These are phyloP conservation scores for Metschnikowia lachancei DNA, from an alignment of 805 yeast genomes.

Conservation along the genomic window DNA sequence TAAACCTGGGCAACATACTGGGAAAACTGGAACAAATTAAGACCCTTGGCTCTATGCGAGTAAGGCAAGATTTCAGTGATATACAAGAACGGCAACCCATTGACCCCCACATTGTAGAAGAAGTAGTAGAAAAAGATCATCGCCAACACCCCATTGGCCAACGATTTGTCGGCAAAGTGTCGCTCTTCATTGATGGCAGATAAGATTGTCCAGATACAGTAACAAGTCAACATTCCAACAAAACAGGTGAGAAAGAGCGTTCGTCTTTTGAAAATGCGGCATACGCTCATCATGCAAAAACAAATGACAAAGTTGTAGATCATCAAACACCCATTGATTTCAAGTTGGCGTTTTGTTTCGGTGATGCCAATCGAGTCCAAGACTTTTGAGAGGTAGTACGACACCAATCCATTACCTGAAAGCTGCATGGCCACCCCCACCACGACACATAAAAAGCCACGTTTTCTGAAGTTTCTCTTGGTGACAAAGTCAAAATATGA, in stretches of 20 bases:
- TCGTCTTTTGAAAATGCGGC: constrained; percentile 34
- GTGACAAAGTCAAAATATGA: constrained; percentile 39
- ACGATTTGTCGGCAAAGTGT: constrained; percentile 37
- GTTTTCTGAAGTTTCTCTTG: constrained; percentile 40
- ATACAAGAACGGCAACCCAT: constrained; percentile 47
- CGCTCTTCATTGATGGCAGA: constrained; percentile 47
- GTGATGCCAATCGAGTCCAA: constrained; percentile 53
- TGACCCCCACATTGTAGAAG: constrained; percentile 42
- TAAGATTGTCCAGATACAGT: constrained; percentile 41
- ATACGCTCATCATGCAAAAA: constrained; percentile 21
- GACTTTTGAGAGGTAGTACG: constrained; percentile 51
- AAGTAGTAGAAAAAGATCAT: constrained; percentile 49
- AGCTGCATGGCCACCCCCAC: constrained; percentile 42
- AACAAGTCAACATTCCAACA: constrained; percentile 36
- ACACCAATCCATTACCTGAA: constrained; percentile 52
- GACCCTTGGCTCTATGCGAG: constrained; percentile 42
- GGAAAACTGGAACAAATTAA: constrained; percentile 28
- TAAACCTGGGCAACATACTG: constrained; percentile 22
- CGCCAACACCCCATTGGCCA: constrained; percentile 48
- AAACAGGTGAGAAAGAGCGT: constrained; percentile 34
- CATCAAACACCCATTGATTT: constrained; percentile 47
- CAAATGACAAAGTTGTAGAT: constrained; percentile 34
- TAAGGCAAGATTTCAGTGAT: constrained; percentile 43
- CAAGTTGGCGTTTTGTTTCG: constrained; percentile 36
- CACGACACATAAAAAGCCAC: constrained; percentile 35